Percentiles rank a stretch among this genome's conserved stretches.
Conservation (phyloP, 495 filamentous ascomycete genomes). For the Xeromyces bisporus region DNA sequence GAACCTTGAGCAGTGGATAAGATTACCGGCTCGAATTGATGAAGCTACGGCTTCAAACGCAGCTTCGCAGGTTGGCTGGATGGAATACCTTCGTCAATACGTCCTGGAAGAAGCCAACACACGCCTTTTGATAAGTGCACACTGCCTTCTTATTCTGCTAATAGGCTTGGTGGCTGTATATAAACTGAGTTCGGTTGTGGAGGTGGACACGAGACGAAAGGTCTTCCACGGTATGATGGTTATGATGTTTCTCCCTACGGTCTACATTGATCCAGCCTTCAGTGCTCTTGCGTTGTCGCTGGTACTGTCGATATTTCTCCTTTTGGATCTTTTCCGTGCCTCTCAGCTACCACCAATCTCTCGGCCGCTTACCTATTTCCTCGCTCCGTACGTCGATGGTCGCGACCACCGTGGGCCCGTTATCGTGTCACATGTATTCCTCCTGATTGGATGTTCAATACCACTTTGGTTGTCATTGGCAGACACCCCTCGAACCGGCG, state of each 20-base stretch:
- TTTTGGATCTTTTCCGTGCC: conserved; percentile 77
- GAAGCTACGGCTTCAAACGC: conserved; percentile 10
- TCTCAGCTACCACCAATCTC: conserved; percentile 82
- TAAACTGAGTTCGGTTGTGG: conserved; percentile 47
- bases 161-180: conserved; percentile 58
- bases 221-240: conserved; percentile 99
- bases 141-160: conserved; percentile 52
- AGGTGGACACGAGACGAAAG: conserved; percentile 95
- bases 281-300: conserved; percentile 58
- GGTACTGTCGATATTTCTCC: conserved; percentile 63
- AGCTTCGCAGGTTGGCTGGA: conserved; percentile 35
- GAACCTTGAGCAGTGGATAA: conserved; percentile 60
- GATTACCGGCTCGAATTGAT: conserved; percentile 40
- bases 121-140: conserved; percentile 57
- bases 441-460: conserved; percentile 89
- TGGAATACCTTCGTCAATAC: conserved; percentile 36
- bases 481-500: conserved; percentile 36
- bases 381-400: conserved; percentile 89
- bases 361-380: conserved; percentile 61
- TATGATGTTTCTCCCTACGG: conserved; percentile 75
- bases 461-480: conserved; percentile 82
- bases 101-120: conserved; percentile 60
- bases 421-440: conserved; percentile 88
- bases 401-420: conserved; percentile 84
- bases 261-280: conserved; percentile 73